Evolutionary conservation across 2,329 filamentous ascomycete genomes (phyloP), one percentile per base, ranked within the genome.

Genomic region (Coniochaeta pulveracea): DNA sequence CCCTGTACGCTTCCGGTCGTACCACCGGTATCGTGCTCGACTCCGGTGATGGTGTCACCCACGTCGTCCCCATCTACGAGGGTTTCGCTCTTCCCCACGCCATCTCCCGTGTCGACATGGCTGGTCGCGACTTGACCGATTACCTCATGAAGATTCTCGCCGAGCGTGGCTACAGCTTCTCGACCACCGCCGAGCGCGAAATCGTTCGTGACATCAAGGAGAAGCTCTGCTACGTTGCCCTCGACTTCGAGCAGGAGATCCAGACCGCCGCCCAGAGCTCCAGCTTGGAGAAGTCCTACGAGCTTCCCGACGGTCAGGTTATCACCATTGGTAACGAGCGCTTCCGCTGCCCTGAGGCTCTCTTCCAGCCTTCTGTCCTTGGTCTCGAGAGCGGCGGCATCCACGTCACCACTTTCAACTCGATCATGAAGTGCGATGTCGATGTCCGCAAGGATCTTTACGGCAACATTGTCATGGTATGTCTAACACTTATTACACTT

Each of bases 141-240:
- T 96, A 98, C 78, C 82, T 98, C 57, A 96, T 98, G 91, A 96
- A 96, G 85, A 96, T 98, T 58, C 72, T 98, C 56, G 91, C 91
- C 55, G 91, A 98, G 82, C 88, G 91, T 60, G 91, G 91, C 57
- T 96, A 98, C 77, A 85, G 85, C 55, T 98, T 98, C 84, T 95
- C 89, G 61, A 98, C 91, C 72, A 96, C 91, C 43, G 91, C 91
- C 66, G 91, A 98, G 77, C 91, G 91, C 68, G 91, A 96, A 93
- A 98, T 96, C 61, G 91, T 96, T 58, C 89, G 91, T 75, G 91
- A 98, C 66, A 96, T 98, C 76, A 98, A 98, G 83, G 91, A 98
- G 83, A 98, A 96, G 81, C 88, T 98, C 57, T 98, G 91, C 81
- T 98, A 98, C 72, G 91, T 96, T 60, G 91, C 91, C 49, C 84